Conservation (phyloP, 2,329 filamentous ascomycete species). For the Pseudogymnoascus sp. region DNA sequence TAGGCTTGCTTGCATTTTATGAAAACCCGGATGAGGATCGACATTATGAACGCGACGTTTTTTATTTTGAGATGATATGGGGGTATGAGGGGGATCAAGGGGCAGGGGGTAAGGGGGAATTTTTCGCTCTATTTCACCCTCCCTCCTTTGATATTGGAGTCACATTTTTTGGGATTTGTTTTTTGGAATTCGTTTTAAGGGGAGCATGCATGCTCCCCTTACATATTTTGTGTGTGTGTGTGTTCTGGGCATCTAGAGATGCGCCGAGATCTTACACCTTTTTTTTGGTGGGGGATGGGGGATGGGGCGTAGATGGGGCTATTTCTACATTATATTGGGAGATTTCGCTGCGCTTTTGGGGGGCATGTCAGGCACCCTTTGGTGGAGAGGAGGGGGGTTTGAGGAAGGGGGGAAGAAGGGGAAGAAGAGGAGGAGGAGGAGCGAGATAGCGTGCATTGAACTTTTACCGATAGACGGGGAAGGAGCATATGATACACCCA, state of each 20-base stretch:
- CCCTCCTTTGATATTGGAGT: conserved; percentile 6
- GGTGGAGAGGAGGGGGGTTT: background rate
- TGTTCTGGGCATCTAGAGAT: conserved; percentile 5
- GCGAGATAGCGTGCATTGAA: conserved; percentile 6
- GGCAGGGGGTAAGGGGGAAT: background rate
- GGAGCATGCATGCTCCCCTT: background rate
- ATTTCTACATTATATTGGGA: background rate
- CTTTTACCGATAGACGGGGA: conserved; percentile 1
- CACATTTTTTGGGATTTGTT: background rate
- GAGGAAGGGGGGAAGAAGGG: too few relatives aligned
- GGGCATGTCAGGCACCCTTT: background rate
- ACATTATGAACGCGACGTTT: conserved; percentile 8
- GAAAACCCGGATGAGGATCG: conserved; percentile 2
- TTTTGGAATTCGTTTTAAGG: background rate
- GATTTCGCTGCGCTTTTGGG: too few relatives aligned
- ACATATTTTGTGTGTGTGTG: background rate
- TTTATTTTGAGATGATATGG: conserved; percentile 8
- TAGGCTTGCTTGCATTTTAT: background rate
- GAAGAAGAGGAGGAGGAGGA: background rate
- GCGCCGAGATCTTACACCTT: background rate
- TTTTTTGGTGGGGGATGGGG: background rate
- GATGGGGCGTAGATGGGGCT: background rate
- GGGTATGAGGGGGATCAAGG: background rate
- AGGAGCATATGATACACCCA: conserved; percentile 4
- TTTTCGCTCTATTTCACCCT: background rate